Conservation (phyloP, 192 early-diverging fungal genomes). For the Chytriomyces hyalinus region DNA sequence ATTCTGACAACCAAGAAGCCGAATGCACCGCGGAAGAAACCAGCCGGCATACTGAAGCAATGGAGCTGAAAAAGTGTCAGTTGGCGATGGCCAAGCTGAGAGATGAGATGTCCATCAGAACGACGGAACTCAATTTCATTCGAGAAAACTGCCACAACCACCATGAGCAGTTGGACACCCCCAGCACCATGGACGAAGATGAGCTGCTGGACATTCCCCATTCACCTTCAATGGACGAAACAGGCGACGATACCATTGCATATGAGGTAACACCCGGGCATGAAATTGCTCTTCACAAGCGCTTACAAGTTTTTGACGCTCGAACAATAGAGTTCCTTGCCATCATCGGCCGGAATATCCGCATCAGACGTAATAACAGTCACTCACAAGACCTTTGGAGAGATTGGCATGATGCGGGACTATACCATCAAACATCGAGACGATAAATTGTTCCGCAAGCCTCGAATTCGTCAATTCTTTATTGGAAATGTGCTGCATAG, state of each 20-base stretch:
- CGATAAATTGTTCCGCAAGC: slow-evolving; percentile 12
- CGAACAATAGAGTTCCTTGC: not conserved
- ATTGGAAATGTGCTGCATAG: slow-evolving; percentile 26
- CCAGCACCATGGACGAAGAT: not conserved
- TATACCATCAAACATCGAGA: slow-evolving; percentile 2
- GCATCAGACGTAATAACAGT: not conserved
- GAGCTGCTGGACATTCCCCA: no score
- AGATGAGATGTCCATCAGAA: not conserved
- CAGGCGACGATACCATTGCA: no score
- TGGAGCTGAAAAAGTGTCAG: not conserved
- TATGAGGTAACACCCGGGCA: no score
- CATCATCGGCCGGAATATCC: slow-evolving; percentile 1
- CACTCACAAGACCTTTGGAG: slow-evolving; percentile 20
- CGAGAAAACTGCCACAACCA: not conserved
- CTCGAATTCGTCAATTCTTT: slow-evolving; percentile 36
- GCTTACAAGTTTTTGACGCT: no score
- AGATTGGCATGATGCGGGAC: not conserved
- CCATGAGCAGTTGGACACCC: not conserved
- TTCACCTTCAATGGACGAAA: no score
- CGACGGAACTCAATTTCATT: not conserved
- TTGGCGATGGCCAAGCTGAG: not conserved
- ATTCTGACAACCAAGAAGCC: not conserved
- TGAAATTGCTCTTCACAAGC: no score
- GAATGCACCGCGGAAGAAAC: not conserved
- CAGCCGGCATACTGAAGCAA: not conserved